Base-by-base conservation (phyloP, 1,284 basidiomycete species). In the Trametes hirsuta region DNA sequence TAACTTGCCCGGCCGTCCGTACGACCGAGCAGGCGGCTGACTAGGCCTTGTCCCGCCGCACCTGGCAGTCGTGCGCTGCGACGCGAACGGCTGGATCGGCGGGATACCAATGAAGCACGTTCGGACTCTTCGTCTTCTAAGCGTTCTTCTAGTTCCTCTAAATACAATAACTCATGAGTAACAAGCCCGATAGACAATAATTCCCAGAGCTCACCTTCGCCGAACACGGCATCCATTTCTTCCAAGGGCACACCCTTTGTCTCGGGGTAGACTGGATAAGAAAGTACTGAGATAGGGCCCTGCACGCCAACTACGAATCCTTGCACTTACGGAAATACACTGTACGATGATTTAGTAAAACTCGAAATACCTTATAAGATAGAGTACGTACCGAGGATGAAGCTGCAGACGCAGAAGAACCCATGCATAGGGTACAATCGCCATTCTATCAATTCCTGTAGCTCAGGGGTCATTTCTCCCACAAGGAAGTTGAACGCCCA, bases 341-440 rank as follows among this genome's bases (percentile, higher is more conserved):
- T 86, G 56, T 46, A 39, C 44, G 14, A 35, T 41, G 60, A 56
- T 9, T 53, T 1, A 58, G 68, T n/a, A 74, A 62, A 59, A 41
- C 12, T 66, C 55, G 57, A 14, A 35, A 36, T 36, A 61, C 2
- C 44, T 4, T 2, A 15, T 8, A 35, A 36, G 1, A 46, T 18
- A 11, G 4, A 14, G 30, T 22, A 76, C 79, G 69, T 67, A 85
- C 87, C 90, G 30, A 95, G 77, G 40, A 95, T 80, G 71, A 97
- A 95, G 67, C 93, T 94, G 71, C 90, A 87, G 14, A 86, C 84
- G 74, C 95, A 96, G 78, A 97, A 97, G 77, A 95, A 95, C 11
- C 93, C 95, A 68, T 97, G 95, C 92, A 99, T 95, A 0, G 94
- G 93, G 76, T 98, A 98, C 53, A 98, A 77, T 53, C 93, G 84